Evolutionary conservation across 2,329 filamentous ascomycete genomes (phyloP).

Genomic region (Venturia effusa): DNA sequence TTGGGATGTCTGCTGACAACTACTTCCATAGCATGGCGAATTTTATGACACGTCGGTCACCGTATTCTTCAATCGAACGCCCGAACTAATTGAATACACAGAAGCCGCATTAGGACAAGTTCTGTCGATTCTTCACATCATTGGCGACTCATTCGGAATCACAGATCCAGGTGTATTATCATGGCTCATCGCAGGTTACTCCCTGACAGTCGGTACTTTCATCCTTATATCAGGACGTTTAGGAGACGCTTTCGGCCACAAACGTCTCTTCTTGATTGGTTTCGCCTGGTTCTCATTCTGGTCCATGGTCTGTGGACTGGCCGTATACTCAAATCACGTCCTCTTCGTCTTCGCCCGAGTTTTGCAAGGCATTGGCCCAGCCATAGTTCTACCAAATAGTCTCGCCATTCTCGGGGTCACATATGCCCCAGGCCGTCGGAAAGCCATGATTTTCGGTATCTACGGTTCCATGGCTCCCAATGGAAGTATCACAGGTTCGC

Average conservation of each 20-base stretch:
- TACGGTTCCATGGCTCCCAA: conserved; percentile 40
- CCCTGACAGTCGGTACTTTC: conserved; percentile 39
- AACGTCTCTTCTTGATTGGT: conserved; percentile 37
- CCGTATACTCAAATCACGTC: conserved; percentile 27
- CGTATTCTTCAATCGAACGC: conserved; percentile 23
- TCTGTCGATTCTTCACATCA: conserved; percentile 31
- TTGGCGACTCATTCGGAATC: conserved; percentile 30
- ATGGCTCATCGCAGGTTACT: conserved; percentile 40
- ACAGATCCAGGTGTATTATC: conserved; percentile 30
- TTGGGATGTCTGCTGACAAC: no score
- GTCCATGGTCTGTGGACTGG: conserved; percentile 35
- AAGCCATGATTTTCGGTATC: conserved; percentile 48
- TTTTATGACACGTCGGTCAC: conserved; percentile 30
- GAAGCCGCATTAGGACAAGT: conserved; percentile 26
- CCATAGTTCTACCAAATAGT: conserved; percentile 52
- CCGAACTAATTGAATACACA: conserved; percentile 8
- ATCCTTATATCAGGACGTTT: conserved; percentile 39
- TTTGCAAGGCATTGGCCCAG: conserved; percentile 45
- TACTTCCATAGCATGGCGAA: conserved; percentile 14
- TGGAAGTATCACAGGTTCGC: conserved; percentile 31
- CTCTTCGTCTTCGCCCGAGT: conserved; percentile 28
- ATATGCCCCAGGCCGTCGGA: conserved; percentile 46
- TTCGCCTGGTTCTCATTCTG: conserved; percentile 40
- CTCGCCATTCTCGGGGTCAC: conserved; percentile 50
- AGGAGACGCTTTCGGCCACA: conserved; percentile 41